Conservation (phyloP, 495 filamentous ascomycete species). For the Margaritispora aquatica region DNA sequence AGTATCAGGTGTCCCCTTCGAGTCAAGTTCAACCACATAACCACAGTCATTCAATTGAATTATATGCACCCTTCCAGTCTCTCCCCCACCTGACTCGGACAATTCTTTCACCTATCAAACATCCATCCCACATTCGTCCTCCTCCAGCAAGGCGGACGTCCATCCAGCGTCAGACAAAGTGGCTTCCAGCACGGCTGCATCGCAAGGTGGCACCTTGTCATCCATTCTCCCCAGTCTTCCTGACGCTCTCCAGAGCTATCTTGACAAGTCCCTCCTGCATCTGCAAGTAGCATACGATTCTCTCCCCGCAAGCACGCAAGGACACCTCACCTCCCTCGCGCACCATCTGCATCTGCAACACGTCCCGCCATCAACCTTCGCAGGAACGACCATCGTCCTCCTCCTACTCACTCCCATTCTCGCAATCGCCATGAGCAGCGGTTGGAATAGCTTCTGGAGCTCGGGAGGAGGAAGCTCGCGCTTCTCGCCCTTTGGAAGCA, state of each 20-base stretch:
- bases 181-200: neutral
- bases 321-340: slow-evolving; percentile 47
- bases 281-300: slow-evolving; percentile 26
- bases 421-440: slow-evolving; percentile 24
- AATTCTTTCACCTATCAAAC: too few relatives aligned
- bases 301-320: slow-evolving; percentile 18
- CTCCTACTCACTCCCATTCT: slow-evolving; percentile 13
- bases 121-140: slow-evolving; percentile 7
- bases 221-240: slow-evolving; percentile 36
- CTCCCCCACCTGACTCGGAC: slow-evolving; percentile 7
- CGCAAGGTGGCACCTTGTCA: slow-evolving; percentile 45
- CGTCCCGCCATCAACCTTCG: slow-evolving; percentile 16
- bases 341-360: slow-evolving; percentile 33
- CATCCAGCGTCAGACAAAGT: neutral
- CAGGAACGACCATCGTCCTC: slow-evolving; percentile 6
- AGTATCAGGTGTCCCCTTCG: neutral
- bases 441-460: slow-evolving; percentile 23
- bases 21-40: neutral
- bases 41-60: neutral
- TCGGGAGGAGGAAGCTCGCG: slow-evolving; percentile 24
- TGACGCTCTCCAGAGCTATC: slow-evolving; percentile 39
- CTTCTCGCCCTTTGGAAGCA: slow-evolving; percentile 40
- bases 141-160: slow-evolving; percentile 2
- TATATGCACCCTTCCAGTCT: neutral
- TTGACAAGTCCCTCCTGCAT: slow-evolving; percentile 36